Percentiles rank a stretch among this genome's conserved stretches.
phyloP scores from a whole-genome alignment of 495 filamentous ascomycete genomes.

The Wilcoxina mikolae region DNA sequence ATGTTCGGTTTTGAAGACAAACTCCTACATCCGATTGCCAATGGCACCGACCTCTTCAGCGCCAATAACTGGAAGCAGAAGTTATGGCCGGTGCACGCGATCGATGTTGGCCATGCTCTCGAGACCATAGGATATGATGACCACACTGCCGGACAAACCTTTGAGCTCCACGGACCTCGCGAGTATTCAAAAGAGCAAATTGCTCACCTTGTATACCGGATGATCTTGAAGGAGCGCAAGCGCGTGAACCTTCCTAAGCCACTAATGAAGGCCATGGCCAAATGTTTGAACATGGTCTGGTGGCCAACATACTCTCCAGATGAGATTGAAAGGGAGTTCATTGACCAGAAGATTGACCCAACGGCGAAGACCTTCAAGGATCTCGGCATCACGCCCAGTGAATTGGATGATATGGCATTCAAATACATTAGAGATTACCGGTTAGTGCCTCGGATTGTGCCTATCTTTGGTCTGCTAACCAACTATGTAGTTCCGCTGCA shows the following conservation, averaged over 20 bases:
- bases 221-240: conserved; percentile 76
- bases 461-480: conserved; percentile 1
- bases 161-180: conserved; percentile 84
- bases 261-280: conserved; percentile 54
- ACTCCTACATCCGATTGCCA: conserved; percentile 72
- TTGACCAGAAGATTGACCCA: conserved; percentile 82
- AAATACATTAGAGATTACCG: conserved; percentile 52
- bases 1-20: conserved; percentile 91
- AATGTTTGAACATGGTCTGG: conserved; percentile 66
- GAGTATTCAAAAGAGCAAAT: conserved; percentile 85
- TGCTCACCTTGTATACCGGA: conserved; percentile 68
- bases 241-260: conserved; percentile 85
- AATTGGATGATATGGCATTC: conserved; percentile 68
- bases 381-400: conserved; percentile 70
- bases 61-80: conserved; percentile 85
- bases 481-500: conserved; percentile 29
- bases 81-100: conserved; percentile 80
- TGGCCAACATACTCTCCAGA: conserved; percentile 76
- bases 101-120: conserved; percentile 76
- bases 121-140: conserved; percentile 84
- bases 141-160: conserved; percentile 76
- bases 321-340: conserved; percentile 82
- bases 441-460: conserved; percentile 38
- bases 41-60: conserved; percentile 63
- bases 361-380: conserved; percentile 92